Base-by-base conservation (phyloP, 768 basidiomycete species). In the Trametes coccinea region DNA sequence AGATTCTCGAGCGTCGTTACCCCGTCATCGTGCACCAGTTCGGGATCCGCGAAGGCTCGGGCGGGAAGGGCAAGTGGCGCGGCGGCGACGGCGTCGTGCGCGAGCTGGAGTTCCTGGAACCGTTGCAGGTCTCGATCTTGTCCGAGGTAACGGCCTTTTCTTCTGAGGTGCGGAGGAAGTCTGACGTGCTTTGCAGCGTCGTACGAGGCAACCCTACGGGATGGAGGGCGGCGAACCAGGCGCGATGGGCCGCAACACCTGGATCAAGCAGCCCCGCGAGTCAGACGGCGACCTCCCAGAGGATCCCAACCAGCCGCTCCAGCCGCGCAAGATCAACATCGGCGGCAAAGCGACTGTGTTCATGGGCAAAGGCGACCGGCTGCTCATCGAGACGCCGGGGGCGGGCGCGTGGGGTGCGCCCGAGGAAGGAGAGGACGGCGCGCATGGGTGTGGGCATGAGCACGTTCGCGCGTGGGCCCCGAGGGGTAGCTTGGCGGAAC, bases 1-100 rank as follows among this genome's bases (percentile, higher is more conserved):
- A 98, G 71, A 89, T 96, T 68, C 81, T 98, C 39, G 95, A 98
- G 71, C 84, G 95, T 50, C 86, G 95, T 46, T 98, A 97, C 72
- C 95, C 95, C 0, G 86, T 96, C n/a, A 78, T 97, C 66, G 66
- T 98, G 14, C 92, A 90, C 70, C 85, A 83, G 69, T 97, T 97
- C 71, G 90, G 87, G 5, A 71, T 94, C 48, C 83, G 93, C 27
- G 70, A 79, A 14, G 86, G 81, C 46, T 89, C 88, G 8, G 90
- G 81, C 31, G 93, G 93, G 0, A 71, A 74, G 39, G 93, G 93
- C 4, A 79, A 82, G 65, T 93, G 82, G 80, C 77, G 77, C 33
- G 94, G 94, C 2, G 94, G 94, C 2, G 89, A 94, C 67, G 94
- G 94, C 7, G 92, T 89, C 16, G 77, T 90, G 44, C 82, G 94